phyloP scores from a whole-genome alignment of 345 rosid species.

The Garcia nutans region DNA sequence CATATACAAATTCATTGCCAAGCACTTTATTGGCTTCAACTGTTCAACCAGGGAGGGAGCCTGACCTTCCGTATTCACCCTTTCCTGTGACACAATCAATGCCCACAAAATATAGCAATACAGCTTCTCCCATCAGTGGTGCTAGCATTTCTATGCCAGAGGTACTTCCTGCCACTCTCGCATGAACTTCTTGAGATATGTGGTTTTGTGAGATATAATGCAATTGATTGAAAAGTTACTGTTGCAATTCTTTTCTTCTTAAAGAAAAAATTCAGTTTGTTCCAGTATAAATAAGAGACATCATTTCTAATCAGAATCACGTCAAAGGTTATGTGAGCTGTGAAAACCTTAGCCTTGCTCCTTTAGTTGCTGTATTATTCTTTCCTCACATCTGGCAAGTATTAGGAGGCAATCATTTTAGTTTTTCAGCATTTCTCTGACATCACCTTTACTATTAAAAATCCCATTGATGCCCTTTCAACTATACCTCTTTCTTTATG shows the following conservation, averaged over 20 bases:
- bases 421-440: background rate
- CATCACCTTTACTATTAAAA: background rate
- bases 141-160: slow-evolving; percentile 75
- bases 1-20: slow-evolving; percentile 71
- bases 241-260: background rate
- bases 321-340: background rate
- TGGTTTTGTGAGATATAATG: background rate
- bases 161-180: slow-evolving; percentile 40
- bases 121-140: slow-evolving; percentile 65
- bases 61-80: slow-evolving; percentile 78
- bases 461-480: background rate
- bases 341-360: background rate
- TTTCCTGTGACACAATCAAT: slow-evolving; percentile 64
- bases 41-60: slow-evolving; percentile 72
- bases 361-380: background rate
- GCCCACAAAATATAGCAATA: slow-evolving; percentile 63
- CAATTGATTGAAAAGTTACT: background rate
- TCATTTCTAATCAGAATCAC: background rate
- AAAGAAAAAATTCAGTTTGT: background rate
- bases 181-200: background rate
- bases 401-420: background rate
- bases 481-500: background rate
- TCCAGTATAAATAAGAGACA: background rate
- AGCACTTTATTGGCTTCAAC: slow-evolving; percentile 65
- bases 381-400: background rate